A percentile compares a stretch with the other conserved stretches of the same genome.
phyloP scores from a whole-genome alignment of 2,329 filamentous ascomycete species.

The Monosporascus ibericus region DNA sequence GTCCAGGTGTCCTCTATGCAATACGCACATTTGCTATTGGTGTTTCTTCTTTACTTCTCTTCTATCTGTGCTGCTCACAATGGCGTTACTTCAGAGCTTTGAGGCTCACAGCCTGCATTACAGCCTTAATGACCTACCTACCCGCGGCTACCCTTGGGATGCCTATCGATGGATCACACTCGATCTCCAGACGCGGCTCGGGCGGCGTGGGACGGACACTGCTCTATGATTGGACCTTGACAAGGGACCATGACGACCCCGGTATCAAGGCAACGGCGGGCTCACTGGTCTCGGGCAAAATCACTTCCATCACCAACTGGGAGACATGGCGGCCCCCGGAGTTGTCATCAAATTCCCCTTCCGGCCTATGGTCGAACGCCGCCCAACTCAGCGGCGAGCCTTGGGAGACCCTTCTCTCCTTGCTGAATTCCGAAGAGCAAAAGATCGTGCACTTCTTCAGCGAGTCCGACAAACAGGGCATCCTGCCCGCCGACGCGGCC shows the following conservation, averaged over 20 bases:
- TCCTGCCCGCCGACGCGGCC: slow-evolving; percentile 26
- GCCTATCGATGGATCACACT: not conserved
- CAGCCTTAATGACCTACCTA: not conserved
- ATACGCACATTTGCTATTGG: not conserved
- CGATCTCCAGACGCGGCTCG: not conserved
- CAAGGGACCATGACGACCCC: not conserved
- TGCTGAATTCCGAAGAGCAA: slow-evolving; percentile 16
- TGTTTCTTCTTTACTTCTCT: not conserved
- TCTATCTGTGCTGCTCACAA: not conserved
- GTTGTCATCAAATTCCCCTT: slow-evolving; percentile 21
- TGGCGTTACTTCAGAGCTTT: not conserved
- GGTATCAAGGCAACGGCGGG: not conserved
- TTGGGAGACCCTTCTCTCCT: slow-evolving; percentile 22
- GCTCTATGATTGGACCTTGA: slow-evolving; percentile 6
- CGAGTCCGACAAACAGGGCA: slow-evolving; percentile 32
- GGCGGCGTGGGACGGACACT: not conserved
- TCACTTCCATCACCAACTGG: slow-evolving; percentile 7
- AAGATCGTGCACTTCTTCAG: slow-evolving; percentile 35
- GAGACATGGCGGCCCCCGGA: slow-evolving; percentile 7
- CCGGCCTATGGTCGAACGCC: slow-evolving; percentile 37
- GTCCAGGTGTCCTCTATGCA: no score
- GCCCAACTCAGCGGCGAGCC: slow-evolving; percentile 29
- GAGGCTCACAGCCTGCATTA: not conserved
- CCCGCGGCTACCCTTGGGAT: not conserved
- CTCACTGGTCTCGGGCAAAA: not conserved